Base-by-base conservation (phyloP, 768 basidiomycete genomes). In the Russula olivacea region DNA sequence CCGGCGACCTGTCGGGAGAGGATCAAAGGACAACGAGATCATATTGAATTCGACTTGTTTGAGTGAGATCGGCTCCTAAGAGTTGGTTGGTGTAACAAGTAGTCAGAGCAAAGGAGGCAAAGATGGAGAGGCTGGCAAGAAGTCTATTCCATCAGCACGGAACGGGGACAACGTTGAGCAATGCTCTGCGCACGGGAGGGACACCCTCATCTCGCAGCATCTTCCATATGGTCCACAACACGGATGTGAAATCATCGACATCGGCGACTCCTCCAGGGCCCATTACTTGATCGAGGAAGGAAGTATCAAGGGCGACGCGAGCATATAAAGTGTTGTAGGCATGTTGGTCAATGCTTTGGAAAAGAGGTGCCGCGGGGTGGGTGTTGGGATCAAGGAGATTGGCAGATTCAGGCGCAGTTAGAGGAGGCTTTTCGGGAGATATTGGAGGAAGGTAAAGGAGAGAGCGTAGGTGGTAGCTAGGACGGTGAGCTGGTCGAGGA, bases 11-110 rank as follows among this genome's bases (percentile, higher is more conserved):
- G 79, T 65, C 89, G 78, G 0, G 90, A 90, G 15, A 98, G 86
- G 71, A 0, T 93, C 96, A 72, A 98, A 96, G 0, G 93, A 94
- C 0, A 87, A 84, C 2, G 94, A 92, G 66, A 98, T 95, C 10
- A 95, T 97, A 72, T 99, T 99, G 76, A 98, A 97, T 73, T 99
- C 96, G 47, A 98, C 96, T 75, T 99, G 96, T 72, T 94, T 96
- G 66, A 99, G 74, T 7, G 76, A 74, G 15, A 78, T 69, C 3
- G 76, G 71, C 34, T 75, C 72, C 32, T 70, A 5, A 67, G 63
- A 0, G 68, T 66, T 2, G 78, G 78, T 9, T 78, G 73, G 68
- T 99, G 93, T 23, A 98, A 75, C 34, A 98, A 78, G 74, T 98
- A 99, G 76, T 99, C 96, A 11, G 94, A 97, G 59, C 96, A 81